A percentile compares a stretch with the other conserved stretches of the same genome.
These are phyloP conservation scores for Rhizophora mangle DNA, from an alignment of 345 rosid genomes.

Conservation along the genomic window DNA sequence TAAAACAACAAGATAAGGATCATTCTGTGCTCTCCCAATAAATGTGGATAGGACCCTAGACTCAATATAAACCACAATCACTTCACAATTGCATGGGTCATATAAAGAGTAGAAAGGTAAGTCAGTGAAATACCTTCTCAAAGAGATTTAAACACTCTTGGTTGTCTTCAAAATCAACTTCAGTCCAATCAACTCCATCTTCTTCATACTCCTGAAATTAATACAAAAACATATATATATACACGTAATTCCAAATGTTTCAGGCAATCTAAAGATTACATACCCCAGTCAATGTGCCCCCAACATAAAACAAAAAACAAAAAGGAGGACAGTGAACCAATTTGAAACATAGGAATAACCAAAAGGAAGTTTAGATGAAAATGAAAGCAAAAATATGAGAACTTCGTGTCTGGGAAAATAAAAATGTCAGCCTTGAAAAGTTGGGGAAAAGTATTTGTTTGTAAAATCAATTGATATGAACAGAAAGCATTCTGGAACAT, in stretches of 20 bases:
- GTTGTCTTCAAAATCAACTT: conserved; percentile 84
- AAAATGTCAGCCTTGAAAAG: background rate
- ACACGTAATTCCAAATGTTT: background rate
- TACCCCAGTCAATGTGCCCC: background rate
- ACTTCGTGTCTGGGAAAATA: background rate
- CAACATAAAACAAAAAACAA: background rate
- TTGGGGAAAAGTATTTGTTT: background rate
- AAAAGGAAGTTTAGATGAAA: background rate
- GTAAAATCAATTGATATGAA: too few species aligned
- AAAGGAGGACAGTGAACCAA: background rate
- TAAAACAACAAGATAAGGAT: too few species aligned
- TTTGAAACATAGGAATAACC: background rate
- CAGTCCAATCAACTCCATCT: conserved; percentile 91
- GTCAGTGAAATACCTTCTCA: conserved; percentile 62
- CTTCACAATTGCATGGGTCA: background rate
- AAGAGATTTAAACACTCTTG: conserved; percentile 86
- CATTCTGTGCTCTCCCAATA: too few species aligned
- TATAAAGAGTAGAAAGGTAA: conserved; percentile 4
- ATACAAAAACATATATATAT: background rate
- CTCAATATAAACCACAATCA: too few species aligned
- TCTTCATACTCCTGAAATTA: conserved; percentile 73
- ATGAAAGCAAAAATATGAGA: conserved; percentile 1
- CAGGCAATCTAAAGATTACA: too few species aligned
- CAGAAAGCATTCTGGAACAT: background rate
- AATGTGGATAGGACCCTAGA: too few species aligned